Evolutionary conservation across 2,329 filamentous ascomycete genomes (phyloP), one percentile per base, ranked within the genome.

Genomic region (Phoma sp.): DNA sequence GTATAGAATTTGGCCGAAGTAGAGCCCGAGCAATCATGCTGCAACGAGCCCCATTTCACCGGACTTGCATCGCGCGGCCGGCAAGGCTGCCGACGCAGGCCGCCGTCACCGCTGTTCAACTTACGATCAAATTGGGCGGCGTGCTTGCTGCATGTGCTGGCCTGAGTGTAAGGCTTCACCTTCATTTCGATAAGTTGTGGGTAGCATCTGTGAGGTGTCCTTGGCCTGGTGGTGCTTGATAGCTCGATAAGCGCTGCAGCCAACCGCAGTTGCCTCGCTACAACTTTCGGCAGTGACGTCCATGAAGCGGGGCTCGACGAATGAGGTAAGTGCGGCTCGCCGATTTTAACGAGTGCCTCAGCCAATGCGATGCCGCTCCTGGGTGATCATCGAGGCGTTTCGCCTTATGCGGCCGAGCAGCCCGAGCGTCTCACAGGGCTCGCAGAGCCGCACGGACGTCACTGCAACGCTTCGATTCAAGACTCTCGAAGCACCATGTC

Each of bases 1-100:
- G 42, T 47, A 47, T 56, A 47, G 18, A 38, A 46, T 57, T 47
- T 61, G 29, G 64, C 60, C 65, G 64, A 64, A 59, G 54, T 49
- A 45, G 23, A 20, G 12, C 20, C 51, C 39, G 23, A 38, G 18
- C 37, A 58, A 43, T 46, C 42, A 50, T 49, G 56, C 26, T 46
- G 46, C 54, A 51, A 58, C 58, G 59, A 62, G 60, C 61, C 63
- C 62, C 60, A 62, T 43, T 40, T 57, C 42, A 56, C 36, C 55
- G 57, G 57, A 57, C 29, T 30, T 33, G 33, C 57, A 53, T 49
- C 47, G 62, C 62, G 63, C 65, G 65, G 64, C 65, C 65, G 65
- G 62, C 53, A 56, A 61, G 42, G 49, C 29, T 57, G 47, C 49
- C 54, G 56, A 62, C 40, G 59, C 50, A 59, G 52, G 55, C 59